Evolutionary conservation across 441 rosid species (phyloP), one percentile per base, ranked within the genome.

Genomic region (Syzygium malaccense): DNA sequence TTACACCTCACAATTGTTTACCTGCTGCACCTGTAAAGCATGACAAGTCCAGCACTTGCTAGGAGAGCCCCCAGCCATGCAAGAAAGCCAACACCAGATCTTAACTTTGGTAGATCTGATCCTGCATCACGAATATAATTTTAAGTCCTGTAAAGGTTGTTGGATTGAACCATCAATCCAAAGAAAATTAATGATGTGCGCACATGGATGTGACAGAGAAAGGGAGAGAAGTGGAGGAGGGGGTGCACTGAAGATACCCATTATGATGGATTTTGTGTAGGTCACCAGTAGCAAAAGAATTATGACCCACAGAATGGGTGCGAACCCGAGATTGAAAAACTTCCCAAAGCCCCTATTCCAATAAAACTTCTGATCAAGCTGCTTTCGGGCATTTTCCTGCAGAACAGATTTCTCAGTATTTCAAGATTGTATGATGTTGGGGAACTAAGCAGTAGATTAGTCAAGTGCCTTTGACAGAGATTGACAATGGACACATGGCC

Each of bases 1-100:
- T 33, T 56, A 14, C 68, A 56, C 3, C 8, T 28, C 33, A 55
- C 66, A 33, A 86, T 14, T 89, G 85, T 87, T 89, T 94, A 98
- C 99, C 97, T 95, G 97, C 98, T 95, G 92, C 99, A 97, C 90
- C 97, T 93, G 92, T 97, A 94, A 91, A 98, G 93, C 96, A 96
- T 87, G 87, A 96, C 93, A 87, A 98, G 93, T 80, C 99, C 99
- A 57, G 91, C 91, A 87, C 94, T 94, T 86, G 98, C 97, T 83
- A 96, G 94, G 90, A 98, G 89, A 89, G 96, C 91, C 54, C 99
- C 99, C 79, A 91, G 92, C 99, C 99, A 98, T 83, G 99, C 99
- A 90, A 98, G 85, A 88, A 95, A 94, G 90, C 95, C 98, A 93
- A 94, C 91, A 78, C 97, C 95, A 92, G 94, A 91, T 33, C 98